These are phyloP conservation scores for Fusarium chuoi DNA, from an alignment of 2,329 filamentous ascomycete species.

Conservation along the genomic window DNA sequence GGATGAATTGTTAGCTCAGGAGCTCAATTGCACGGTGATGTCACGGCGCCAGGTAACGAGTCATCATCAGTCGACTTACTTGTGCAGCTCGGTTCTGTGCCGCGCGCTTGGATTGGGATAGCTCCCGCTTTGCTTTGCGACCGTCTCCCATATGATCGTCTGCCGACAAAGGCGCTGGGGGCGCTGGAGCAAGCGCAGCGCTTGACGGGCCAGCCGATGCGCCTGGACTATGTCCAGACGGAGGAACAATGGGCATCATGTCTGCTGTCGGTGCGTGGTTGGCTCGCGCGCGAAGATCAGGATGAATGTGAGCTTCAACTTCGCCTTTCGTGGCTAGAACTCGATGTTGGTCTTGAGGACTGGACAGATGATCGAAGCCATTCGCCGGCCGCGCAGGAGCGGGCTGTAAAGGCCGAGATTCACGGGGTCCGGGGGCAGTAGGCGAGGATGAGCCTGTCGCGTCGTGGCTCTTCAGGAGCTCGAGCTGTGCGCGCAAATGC, in stretches of 20 bases:
- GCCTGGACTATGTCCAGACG: conserved; percentile 47
- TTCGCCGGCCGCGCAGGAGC: conserved; percentile 51
- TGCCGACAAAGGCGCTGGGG: conserved; percentile 41
- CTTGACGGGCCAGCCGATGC: conserved; percentile 43
- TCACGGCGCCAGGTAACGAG: background rate
- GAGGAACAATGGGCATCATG: conserved; percentile 54
- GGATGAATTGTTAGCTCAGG: conserved; percentile 38
- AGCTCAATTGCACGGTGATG: background rate
- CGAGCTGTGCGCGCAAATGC: conserved; percentile 57
- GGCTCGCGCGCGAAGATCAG: conserved; percentile 55
- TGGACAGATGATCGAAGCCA: conserved; percentile 57
- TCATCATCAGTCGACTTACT: conserved; percentile 65
- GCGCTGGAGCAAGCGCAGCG: conserved; percentile 47
- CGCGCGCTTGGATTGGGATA: conserved; percentile 95
- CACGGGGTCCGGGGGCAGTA: conserved; percentile 43
- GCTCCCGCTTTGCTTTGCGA: conserved; percentile 85
- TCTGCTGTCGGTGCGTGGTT: conserved; percentile 45
- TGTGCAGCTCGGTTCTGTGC: conserved; percentile 97
- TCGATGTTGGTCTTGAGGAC: conserved; percentile 49
- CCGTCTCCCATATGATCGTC: conserved; percentile 58
- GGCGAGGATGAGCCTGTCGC: conserved; percentile 47
- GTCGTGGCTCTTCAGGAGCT: conserved; percentile 56
- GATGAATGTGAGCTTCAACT: conserved; percentile 60
- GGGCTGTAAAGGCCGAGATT: conserved; percentile 46
- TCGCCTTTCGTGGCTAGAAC: conserved; percentile 50